Percentiles rank a stretch among this genome's conserved stretches.
phyloP scores from a whole-genome alignment of 2,329 filamentous ascomycete species.

The Teratosphaeria zuluensis region DNA sequence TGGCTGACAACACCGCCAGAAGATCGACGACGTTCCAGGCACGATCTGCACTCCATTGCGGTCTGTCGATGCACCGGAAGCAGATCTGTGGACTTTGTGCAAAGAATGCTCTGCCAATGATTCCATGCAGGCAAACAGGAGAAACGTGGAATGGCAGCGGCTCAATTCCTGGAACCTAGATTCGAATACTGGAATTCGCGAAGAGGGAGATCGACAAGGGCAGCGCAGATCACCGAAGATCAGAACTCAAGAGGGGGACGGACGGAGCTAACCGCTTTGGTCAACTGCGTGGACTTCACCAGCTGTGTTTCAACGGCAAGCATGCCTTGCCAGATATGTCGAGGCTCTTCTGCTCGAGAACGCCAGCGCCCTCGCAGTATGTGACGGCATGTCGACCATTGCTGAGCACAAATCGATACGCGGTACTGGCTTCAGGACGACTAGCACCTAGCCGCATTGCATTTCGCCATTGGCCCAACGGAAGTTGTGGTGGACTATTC shows the following conservation, averaged over 20 bases:
- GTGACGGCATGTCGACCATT: background rate
- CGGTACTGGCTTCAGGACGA: background rate
- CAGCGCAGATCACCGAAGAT: background rate
- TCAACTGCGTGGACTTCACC: background rate
- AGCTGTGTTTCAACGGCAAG: background rate
- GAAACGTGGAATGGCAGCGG: too few species aligned
- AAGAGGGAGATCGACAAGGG: background rate
- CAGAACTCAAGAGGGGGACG: too few species aligned
- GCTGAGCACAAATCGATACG: background rate
- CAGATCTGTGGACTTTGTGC: background rate
- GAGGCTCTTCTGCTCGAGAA: background rate
- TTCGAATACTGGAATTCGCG: too few species aligned
- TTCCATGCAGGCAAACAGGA: background rate
- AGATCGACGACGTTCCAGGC: background rate
- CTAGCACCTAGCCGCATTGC: background rate
- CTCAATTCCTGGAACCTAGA: too few species aligned
- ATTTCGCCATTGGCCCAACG: background rate
- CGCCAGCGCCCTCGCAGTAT: conserved; percentile 1
- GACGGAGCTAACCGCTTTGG: too few species aligned
- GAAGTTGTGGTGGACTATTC: background rate
- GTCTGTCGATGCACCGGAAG: background rate
- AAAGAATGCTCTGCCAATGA: background rate
- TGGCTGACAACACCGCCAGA: too few species aligned
- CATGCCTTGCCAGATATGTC: background rate
- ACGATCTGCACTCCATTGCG: background rate